Conservation (phyloP, 257 asterid genomes). For the Solanum ossicruentum region DNA sequence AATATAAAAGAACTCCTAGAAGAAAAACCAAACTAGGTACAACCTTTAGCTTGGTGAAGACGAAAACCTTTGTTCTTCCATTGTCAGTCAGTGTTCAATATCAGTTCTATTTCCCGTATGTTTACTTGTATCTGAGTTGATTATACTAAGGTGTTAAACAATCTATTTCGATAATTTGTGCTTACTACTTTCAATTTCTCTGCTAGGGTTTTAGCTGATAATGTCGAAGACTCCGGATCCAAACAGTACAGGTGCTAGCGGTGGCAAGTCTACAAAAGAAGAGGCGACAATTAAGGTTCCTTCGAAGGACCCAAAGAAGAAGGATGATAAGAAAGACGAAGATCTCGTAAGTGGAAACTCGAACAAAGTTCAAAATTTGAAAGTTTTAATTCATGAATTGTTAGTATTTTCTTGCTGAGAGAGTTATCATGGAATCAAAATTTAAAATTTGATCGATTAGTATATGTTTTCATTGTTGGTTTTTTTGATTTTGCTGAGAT, state of each 20-base stretch:
- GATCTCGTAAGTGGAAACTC: slow-evolving; percentile 59
- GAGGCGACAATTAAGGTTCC: slow-evolving; percentile 48
- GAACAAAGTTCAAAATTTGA: neutral
- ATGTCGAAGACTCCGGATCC: slow-evolving; percentile 17
- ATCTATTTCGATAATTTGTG: neutral
- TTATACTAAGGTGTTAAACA: neutral
- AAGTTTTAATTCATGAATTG: neutral
- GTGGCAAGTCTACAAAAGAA: slow-evolving; percentile 29
- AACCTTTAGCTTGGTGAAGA: neutral
- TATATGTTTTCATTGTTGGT: neutral
- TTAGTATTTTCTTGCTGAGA: neutral
- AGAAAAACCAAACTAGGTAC: neutral
- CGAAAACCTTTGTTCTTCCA: neutral
- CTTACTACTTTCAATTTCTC: neutral
- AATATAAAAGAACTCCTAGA: neutral
- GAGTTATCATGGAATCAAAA: neutral
- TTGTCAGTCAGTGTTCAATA: neutral
- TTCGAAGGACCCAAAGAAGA: slow-evolving; percentile 68
- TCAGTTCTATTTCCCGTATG: neutral
- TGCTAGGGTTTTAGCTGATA: slow-evolving; percentile 19
- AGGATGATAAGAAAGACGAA: slow-evolving; percentile 92
- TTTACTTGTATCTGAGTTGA: neutral
- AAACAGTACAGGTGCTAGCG: slow-evolving; percentile 36
- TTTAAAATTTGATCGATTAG: neutral
- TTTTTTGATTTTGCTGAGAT: neutral